Evolutionary conservation across 2,329 filamentous ascomycete genomes (phyloP), one percentile per base, ranked within the genome.

Genomic region (Neofusicoccum laricinum): DNA sequence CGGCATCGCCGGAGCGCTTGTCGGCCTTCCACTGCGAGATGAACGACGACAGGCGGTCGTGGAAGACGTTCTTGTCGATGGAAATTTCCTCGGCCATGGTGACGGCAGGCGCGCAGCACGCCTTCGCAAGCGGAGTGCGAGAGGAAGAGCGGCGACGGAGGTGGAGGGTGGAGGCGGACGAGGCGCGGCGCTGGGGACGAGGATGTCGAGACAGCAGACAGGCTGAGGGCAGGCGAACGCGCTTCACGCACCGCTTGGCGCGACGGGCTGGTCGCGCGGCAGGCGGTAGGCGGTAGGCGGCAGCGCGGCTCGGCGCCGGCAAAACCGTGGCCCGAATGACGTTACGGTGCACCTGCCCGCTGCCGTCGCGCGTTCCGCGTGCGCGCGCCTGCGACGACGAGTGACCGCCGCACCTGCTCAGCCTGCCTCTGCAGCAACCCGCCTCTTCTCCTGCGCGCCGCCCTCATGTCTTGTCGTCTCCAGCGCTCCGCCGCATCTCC

Each of bases 21-120:
- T 98, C 94, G 72, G 91, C 88, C 84, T 97, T 98, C 95, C 96
- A 99, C 81, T 92, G 88, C 72, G 91, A 88, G 76, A 93, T 86
- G 73, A 99, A 90, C 75, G 90, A 89, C 70, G 89, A 89, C 70
- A 98, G 86, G 75, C 95, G 93, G 82, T 95, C 93, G 79, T 97
- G 93, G 83, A 99, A 99, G 77, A 88, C 84, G 79, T 90, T 89
- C 82, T 90, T 91, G 83, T 98, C 93, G 83, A 99, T 97, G 81
- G 91, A 92, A 81, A 99, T 96, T 80, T 89, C 87, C 71, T 78
- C 76, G 48, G 84, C 85, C 87, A 89, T 89, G 70, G 66, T 79
- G 75, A 69, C 70, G 72, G 71, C 70, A 67, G 64, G 58, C 51
- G 38, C 55, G 41, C 55, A 34, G 46, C 57, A 61, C 65, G 69